A percentile compares a stretch with the other conserved stretches of the same genome.
Conservation (phyloP, 2,329 filamentous ascomycete genomes). For the Diplodia intermedia region DNA sequence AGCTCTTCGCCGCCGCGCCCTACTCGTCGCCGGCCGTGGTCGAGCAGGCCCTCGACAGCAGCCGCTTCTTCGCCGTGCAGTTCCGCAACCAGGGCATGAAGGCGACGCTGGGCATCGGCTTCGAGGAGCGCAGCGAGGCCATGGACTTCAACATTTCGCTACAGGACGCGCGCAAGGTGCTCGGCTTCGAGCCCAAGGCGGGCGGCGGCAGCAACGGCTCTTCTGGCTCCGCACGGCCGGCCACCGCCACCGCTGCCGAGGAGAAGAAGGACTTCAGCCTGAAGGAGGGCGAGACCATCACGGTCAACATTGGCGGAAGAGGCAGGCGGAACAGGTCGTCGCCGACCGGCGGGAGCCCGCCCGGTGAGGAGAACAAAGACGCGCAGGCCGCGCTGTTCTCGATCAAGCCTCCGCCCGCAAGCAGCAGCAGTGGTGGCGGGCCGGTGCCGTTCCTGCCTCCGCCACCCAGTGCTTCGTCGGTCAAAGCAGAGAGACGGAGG, state of each 20-base stretch:
- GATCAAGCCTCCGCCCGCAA: conserved; percentile 71
- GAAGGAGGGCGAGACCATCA: conserved; percentile 90
- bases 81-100: conserved; percentile 80
- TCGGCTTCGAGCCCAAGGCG: conserved; percentile 62
- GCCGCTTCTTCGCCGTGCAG: conserved; percentile 82
- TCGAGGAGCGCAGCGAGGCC: conserved; percentile 83
- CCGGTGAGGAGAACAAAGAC: conserved; percentile 46
- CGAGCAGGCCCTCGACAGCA: conserved; percentile 79
- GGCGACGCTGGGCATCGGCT: conserved; percentile 82
- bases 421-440: conserved; percentile 31
- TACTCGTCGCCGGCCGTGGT: conserved; percentile 72
- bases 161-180: conserved; percentile 75
- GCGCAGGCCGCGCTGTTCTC: conserved; percentile 68
- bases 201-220: conserved; percentile 28
- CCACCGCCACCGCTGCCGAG: conserved; percentile 50
- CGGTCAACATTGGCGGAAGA: conserved; percentile 73
- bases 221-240: neutral
- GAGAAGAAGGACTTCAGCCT: conserved; percentile 77
- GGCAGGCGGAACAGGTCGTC: conserved; percentile 41
- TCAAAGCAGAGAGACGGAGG: conserved; percentile 66
- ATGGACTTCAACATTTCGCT: conserved; percentile 85
- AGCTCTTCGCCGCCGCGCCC: conserved; percentile 83
- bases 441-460: conserved; percentile 64
- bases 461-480: conserved; percentile 67
- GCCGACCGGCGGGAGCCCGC: conserved; percentile 41